Evolutionary conservation across 1,139 yeast genomes (phyloP), one percentile per base, ranked within the genome.

Genomic region (Hansenula lynferdii): DNA sequence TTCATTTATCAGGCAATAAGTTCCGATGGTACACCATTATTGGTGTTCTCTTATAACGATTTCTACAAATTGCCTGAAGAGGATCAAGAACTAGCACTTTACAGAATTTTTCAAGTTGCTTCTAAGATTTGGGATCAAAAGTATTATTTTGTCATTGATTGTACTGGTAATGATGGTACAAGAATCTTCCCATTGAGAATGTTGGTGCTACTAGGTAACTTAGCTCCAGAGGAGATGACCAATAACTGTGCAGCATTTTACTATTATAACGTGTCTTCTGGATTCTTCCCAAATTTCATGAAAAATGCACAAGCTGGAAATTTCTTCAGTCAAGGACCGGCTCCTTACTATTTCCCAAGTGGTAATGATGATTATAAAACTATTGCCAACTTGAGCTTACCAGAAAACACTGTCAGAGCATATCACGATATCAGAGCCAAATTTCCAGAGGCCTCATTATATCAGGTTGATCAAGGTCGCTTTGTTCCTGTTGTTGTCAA

Each of bases 101-200:
- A 75, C 57, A 72, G 82, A 47, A 55, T 81, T 18, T 71, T 85
- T 45, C 92, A 85, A 50, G 72, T 80, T 10, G 75, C 84, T 15
- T 72, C 82, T 41, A 85, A 82, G 53, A 71, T 85, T 36, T 85
- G 95, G 95, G 79, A 80, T 18, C 71, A 76, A 34, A 77, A 76
- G 44, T 86, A 73, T 54, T 74, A 77, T 44, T 44, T 81, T 42
- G 72, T 86, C 7, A 56, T 78, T 45, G 96, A 87, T 57, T 77
- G 85, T 46, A 83, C 95, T 0, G 82, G 80, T 17, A 79, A 70
- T 51, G 60, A 66, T 14, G 57, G 61, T 3, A 56, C 60, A 17
- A 58, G 61, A 11, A 46, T 57, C 9, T 55, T 69, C 36, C 69
- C 70, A 23, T 39, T 39, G 28, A 42, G 23, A 34, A 44, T 43